phyloP scores from a whole-genome alignment of 345 rosid species.

The Heritiera littoralis region DNA sequence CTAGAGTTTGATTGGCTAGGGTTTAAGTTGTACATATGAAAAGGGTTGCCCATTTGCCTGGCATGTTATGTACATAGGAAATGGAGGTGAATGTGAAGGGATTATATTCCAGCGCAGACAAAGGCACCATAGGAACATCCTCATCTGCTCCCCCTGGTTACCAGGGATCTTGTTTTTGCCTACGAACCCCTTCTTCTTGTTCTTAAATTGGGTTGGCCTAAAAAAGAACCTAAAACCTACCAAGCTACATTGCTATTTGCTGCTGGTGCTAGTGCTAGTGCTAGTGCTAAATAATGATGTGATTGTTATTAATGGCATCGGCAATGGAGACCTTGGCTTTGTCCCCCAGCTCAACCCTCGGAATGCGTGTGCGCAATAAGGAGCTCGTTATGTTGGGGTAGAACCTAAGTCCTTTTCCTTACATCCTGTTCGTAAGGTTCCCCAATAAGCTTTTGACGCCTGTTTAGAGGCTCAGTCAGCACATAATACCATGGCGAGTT shows the following conservation, averaged over 20 bases:
- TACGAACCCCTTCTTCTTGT: too few species aligned
- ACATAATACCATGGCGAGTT: too few species aligned
- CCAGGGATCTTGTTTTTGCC: slow-evolving; percentile 19
- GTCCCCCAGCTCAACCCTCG: slow-evolving; percentile 5
- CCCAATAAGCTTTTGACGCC: too few species aligned
- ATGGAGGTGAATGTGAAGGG: not conserved
- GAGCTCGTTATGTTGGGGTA: not conserved
- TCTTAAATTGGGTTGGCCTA: not conserved
- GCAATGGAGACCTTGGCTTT: not conserved
- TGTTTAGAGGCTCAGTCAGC: too few species aligned
- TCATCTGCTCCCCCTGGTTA: not conserved
- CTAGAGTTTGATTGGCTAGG: not conserved
- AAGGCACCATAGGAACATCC: slow-evolving; percentile 15
- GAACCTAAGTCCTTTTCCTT: too few species aligned
- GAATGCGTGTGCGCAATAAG: slow-evolving; percentile 3
- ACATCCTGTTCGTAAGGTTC: too few species aligned
- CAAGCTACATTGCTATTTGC: not conserved
- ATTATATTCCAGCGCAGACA: not conserved
- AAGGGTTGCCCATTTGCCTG: not conserved
- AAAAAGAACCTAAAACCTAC: not conserved
- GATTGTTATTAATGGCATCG: not conserved
- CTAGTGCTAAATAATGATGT: not conserved
- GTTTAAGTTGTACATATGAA: not conserved
- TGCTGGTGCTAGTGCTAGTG: not conserved
- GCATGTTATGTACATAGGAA: not conserved